A percentile compares a stretch with the other conserved stretches of the same genome.
These are phyloP conservation scores for Aspergillus sp. DNA, from an alignment of 2,329 filamentous ascomycete genomes.

Conservation along the genomic window DNA sequence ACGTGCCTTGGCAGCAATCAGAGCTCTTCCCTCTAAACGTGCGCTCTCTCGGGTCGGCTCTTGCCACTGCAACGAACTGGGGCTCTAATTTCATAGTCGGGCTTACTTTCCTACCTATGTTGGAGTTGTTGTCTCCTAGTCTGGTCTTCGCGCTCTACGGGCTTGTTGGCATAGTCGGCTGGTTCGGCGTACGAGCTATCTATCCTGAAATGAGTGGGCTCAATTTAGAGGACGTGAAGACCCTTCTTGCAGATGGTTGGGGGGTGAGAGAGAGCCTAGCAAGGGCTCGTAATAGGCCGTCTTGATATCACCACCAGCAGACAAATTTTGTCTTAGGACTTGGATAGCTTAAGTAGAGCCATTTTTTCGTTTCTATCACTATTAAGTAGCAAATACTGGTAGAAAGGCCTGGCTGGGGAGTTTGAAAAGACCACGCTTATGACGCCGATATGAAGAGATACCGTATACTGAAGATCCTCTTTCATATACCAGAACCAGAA, in stretches of 20 bases:
- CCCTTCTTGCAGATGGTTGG: conserved; percentile 70
- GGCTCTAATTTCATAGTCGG: conserved; percentile 81
- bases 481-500: neutral
- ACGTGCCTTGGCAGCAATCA: conserved; percentile 94
- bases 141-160: conserved; percentile 85
- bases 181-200: conserved; percentile 66
- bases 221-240: conserved; percentile 75
- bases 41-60: conserved; percentile 61
- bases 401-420: neutral
- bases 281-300: conserved; percentile 13
- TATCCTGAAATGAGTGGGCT: conserved; percentile 87
- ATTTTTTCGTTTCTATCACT: neutral
- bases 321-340: neutral
- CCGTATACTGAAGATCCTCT: neutral
- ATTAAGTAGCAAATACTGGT: neutral
- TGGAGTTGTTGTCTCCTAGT: conserved; percentile 70
- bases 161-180: conserved; percentile 64
- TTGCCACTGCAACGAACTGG: conserved; percentile 80
- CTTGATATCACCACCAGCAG: neutral
- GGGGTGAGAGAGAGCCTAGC: conserved; percentile 57
- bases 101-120: conserved; percentile 82
- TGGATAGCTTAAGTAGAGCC: neutral
- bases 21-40: conserved; percentile 76
- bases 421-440: too few species aligned
- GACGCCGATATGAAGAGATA: neutral